Evolutionary conservation across 2,329 filamentous ascomycete species (phyloP).

Genomic region (Diplodia corticola): DNA sequence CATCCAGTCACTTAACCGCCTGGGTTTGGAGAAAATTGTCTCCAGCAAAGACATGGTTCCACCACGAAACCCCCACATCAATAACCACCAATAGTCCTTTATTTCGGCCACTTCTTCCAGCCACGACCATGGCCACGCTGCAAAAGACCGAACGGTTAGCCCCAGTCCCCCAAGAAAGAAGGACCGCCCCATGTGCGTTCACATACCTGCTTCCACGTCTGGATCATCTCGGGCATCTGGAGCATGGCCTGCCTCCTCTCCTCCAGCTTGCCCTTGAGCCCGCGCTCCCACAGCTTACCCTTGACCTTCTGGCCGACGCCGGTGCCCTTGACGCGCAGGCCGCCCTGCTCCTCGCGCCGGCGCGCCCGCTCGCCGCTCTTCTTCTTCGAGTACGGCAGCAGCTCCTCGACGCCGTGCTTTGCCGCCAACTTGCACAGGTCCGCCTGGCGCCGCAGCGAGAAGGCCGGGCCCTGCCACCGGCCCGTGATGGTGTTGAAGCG

Average conservation of each 20-base stretch:
- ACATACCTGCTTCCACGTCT: slow-evolving; percentile 87
- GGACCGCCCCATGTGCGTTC: background rate
- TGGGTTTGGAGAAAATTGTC: background rate
- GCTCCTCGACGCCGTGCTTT: slow-evolving; percentile 74
- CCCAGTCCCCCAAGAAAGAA: slow-evolving; percentile 24
- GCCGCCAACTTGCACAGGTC: slow-evolving; percentile 85
- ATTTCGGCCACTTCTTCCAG: slow-evolving; percentile 73
- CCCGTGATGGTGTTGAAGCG: slow-evolving; percentile 77
- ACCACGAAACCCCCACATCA: background rate
- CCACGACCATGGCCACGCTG: slow-evolving; percentile 70
- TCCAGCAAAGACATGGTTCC: background rate
- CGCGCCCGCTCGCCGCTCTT: slow-evolving; percentile 62
- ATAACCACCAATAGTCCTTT: slow-evolving; percentile 25
- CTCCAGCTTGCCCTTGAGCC: slow-evolving; percentile 79
- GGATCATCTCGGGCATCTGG: slow-evolving; percentile 89
- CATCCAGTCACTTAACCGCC: background rate
- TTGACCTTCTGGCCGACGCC: slow-evolving; percentile 92
- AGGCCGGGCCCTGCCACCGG: slow-evolving; percentile 79
- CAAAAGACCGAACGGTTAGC: slow-evolving; percentile 39
- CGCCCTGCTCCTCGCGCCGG: slow-evolving; percentile 71
- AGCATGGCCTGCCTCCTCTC: slow-evolving; percentile 89
- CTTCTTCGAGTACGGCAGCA: slow-evolving; percentile 77
- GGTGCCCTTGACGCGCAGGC: slow-evolving; percentile 85
- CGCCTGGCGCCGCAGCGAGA: slow-evolving; percentile 83
- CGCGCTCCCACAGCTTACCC: slow-evolving; percentile 90